Conservation (phyloP, 257 asterid genomes). For the Plectranthus barbatus region DNA sequence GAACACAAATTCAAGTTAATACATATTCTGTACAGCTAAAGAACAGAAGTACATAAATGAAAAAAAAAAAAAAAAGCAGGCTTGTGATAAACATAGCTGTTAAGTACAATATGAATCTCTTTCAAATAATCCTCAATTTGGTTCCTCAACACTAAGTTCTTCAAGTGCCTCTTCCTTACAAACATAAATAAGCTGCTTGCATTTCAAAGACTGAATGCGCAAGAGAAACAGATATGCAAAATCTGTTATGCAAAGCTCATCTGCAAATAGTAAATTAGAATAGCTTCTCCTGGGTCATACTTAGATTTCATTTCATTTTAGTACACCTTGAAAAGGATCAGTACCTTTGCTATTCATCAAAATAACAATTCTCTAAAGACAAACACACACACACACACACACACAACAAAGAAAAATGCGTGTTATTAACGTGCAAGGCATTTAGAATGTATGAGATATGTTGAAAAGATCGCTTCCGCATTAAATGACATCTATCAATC, state of each 20-base stretch:
- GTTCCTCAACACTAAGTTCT: neutral
- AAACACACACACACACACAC: neutral
- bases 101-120: neutral
- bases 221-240: neutral
- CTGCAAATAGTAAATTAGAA: neutral
- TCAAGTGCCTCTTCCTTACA: neutral
- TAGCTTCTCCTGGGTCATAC: neutral
- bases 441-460: neutral
- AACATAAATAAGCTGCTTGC: neutral
- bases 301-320: neutral
- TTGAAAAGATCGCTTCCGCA: neutral
- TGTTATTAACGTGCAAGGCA: neutral
- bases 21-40: neutral
- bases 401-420: neutral
- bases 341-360: neutral
- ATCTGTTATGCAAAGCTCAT: slow-evolving; percentile 1
- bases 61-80: slow-evolving; percentile 12
- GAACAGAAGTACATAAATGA: slow-evolving; percentile 2
- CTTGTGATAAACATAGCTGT: neutral
- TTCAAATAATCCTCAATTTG: neutral
- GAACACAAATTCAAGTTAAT: slow-evolving; percentile 17
- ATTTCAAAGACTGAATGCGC: neutral
- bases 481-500: neutral
- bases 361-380: neutral
- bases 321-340: neutral